phyloP scores from a whole-genome alignment of 768 basidiomycete genomes.

The Boletus insuetus region DNA sequence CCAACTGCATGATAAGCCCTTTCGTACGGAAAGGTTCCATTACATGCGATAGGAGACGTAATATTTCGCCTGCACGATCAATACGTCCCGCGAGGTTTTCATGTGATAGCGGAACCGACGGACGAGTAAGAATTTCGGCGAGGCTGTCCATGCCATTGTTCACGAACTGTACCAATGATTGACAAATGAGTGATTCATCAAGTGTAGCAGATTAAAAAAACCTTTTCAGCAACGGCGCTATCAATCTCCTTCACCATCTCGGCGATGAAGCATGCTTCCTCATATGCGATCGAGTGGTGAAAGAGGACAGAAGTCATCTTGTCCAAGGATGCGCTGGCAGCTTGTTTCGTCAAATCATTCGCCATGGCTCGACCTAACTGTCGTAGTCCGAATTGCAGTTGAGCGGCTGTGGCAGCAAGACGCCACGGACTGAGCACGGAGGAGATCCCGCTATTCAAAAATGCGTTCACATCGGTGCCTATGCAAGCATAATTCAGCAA shows the following conservation, averaged over 20 bases:
- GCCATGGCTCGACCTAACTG: slow-evolving; percentile 67
- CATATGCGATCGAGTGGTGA: slow-evolving; percentile 68
- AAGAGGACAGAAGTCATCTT: slow-evolving; percentile 66
- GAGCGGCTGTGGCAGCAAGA: slow-evolving; percentile 75
- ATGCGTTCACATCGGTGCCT: slow-evolving; percentile 44
- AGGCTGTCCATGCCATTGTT: slow-evolving; percentile 72
- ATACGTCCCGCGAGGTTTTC: slow-evolving; percentile 40
- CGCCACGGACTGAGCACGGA: slow-evolving; percentile 81
- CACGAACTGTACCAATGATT: slow-evolving; percentile 50
- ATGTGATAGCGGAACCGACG: slow-evolving; percentile 24
- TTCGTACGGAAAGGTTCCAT: slow-evolving; percentile 59
- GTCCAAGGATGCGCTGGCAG: slow-evolving; percentile 62
- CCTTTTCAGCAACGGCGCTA: slow-evolving; percentile 65
- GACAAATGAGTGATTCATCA: neutral
- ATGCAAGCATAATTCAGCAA: neutral
- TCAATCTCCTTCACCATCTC: slow-evolving; percentile 75
- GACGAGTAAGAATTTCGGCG: slow-evolving; percentile 47
- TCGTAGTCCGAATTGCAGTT: slow-evolving; percentile 72
- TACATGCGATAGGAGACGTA: slow-evolving; percentile 67
- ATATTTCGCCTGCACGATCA: slow-evolving; percentile 59
- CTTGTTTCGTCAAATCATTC: slow-evolving; percentile 48
- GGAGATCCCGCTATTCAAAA: slow-evolving; percentile 60
- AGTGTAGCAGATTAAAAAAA: slow-evolving; percentile 44
- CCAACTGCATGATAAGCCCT: slow-evolving; percentile 49
- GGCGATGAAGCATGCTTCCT: slow-evolving; percentile 82